Percentiles rank a stretch among this genome's conserved stretches.
Conservation (phyloP, 139 green algal genomes). For the Chlorella sorokiniana region DNA sequence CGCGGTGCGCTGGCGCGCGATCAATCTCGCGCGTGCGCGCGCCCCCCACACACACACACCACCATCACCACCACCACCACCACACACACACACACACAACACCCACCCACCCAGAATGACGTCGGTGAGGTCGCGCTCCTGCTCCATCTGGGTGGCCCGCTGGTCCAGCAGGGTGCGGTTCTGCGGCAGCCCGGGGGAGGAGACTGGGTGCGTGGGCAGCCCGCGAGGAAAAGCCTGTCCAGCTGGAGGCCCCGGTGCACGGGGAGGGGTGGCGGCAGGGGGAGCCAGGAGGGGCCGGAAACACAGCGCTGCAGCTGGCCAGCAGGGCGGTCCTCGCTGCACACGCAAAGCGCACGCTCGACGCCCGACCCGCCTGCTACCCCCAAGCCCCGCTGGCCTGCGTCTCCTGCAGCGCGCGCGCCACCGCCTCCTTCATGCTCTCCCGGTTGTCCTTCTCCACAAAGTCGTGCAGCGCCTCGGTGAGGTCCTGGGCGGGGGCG, state of each 20-base stretch:
- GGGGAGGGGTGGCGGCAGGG: too few relatives aligned
- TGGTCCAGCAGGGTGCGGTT: conserved; percentile 11
- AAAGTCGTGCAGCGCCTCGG: conserved; percentile 80
- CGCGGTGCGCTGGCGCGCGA: too few relatives aligned
- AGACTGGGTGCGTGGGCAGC: too few relatives aligned
- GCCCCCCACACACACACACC: neutral
- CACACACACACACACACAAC: neutral
- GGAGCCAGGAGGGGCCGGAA: too few relatives aligned
- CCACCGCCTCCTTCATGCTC: conserved; percentile 52
- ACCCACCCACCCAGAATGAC: conserved; percentile 7
- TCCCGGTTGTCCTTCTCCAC: conserved; percentile 93
- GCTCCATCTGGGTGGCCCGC: conserved; percentile 6
- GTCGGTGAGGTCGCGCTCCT: conserved; percentile 22
- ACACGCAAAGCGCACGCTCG: too few relatives aligned
- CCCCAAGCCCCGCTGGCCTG: neutral
- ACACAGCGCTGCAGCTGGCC: too few relatives aligned
- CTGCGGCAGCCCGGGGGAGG: too few relatives aligned
- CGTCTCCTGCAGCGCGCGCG: conserved; percentile 38
- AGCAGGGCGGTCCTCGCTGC: too few relatives aligned
- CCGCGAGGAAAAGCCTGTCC: neutral
- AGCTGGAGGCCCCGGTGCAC: neutral
- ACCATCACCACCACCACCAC: conserved; percentile 3
- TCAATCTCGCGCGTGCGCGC: too few relatives aligned
- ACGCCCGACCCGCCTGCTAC: neutral
- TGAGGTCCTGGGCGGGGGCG: conserved; percentile 44